These are phyloP conservation scores for Linnemannia zychae DNA, from an alignment of 192 early-diverging fungal genomes.

Conservation along the genomic window DNA sequence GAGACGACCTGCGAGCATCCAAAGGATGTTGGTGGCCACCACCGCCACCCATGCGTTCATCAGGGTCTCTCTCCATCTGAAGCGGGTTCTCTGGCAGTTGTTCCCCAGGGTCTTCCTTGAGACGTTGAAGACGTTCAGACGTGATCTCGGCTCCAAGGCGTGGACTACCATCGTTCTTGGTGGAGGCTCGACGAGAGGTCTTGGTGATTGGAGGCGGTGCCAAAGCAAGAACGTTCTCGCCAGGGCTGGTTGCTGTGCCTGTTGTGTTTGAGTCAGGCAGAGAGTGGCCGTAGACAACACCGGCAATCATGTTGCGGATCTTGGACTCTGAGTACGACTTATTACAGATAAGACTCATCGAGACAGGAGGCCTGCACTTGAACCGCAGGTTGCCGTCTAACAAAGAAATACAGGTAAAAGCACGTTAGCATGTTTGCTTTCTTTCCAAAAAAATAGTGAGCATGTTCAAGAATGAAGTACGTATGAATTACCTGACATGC, in stretches of 20 bases:
- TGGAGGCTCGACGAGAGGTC: slow-evolving; percentile 24
- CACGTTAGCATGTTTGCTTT: not conserved
- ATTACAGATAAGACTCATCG: slow-evolving; percentile 54
- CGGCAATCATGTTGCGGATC: slow-evolving; percentile 53
- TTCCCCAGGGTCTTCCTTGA: slow-evolving; percentile 18
- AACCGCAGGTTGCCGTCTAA: slow-evolving; percentile 51
- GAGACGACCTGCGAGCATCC: slow-evolving; percentile 24
- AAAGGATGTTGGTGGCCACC: slow-evolving; percentile 7
- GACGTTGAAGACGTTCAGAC: slow-evolving; percentile 13
- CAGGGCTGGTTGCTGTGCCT: slow-evolving; percentile 8
- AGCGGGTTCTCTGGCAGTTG: slow-evolving; percentile 9
- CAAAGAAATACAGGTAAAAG: not conserved
- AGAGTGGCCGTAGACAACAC: slow-evolving; percentile 45
- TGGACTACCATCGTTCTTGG: slow-evolving; percentile 14
- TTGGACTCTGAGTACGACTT: slow-evolving; percentile 57
- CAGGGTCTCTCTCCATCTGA: slow-evolving; percentile 13
- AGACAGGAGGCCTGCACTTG: slow-evolving; percentile 50
- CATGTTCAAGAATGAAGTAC: no score
- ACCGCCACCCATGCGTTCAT: not conserved
- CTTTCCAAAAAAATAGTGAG: no score
- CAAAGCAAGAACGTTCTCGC: slow-evolving; percentile 29
- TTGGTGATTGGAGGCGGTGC: slow-evolving; percentile 25
- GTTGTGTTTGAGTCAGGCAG: slow-evolving; percentile 31
- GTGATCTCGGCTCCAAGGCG: slow-evolving; percentile 17
- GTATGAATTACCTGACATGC: slow-evolving; percentile 56